phyloP scores from a whole-genome alignment of 2,329 filamentous ascomycete genomes.

The Neofusicoccum umdonicola region DNA sequence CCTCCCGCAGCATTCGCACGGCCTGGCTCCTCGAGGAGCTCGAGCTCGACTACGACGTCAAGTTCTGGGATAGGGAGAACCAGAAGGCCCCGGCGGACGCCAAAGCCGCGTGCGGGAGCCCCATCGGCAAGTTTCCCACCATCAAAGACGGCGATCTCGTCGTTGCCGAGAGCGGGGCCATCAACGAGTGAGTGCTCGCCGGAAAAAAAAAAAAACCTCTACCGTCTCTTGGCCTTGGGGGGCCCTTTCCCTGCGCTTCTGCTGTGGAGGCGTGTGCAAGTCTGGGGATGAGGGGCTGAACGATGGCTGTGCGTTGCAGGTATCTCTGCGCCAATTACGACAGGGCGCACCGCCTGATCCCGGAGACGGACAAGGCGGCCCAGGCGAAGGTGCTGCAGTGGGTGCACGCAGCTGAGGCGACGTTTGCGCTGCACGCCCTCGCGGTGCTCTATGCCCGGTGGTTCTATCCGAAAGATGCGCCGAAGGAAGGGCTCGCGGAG shows the following conservation, averaged over 20 bases:
- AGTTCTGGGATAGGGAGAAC: slow-evolving; percentile 39
- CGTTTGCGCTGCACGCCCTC: slow-evolving; percentile 46
- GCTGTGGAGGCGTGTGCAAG: too few species aligned
- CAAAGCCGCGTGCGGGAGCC: slow-evolving; percentile 40
- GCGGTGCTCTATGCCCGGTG: slow-evolving; percentile 46
- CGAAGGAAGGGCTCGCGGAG: slow-evolving; percentile 29
- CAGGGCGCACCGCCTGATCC: slow-evolving; percentile 36
- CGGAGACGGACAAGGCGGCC: slow-evolving; percentile 28
- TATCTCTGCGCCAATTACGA: slow-evolving; percentile 50
- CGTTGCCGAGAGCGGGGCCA: slow-evolving; percentile 47
- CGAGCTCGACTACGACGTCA: slow-evolving; percentile 41
- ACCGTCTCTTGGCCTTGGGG: too few species aligned
- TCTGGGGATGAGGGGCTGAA: background rate
- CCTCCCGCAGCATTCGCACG: slow-evolving; percentile 44
- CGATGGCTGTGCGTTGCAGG: slow-evolving; percentile 24
- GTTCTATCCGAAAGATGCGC: slow-evolving; percentile 36
- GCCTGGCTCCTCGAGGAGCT: slow-evolving; percentile 50
- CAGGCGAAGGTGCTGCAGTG: slow-evolving; percentile 42
- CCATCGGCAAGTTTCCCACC: slow-evolving; percentile 47
- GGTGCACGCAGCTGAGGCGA: slow-evolving; percentile 49
- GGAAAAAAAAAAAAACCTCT: too few species aligned
- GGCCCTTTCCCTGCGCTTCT: too few species aligned
- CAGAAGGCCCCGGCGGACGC: slow-evolving; percentile 43
- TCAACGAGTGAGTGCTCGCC: slow-evolving; percentile 40
- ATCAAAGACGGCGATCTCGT: slow-evolving; percentile 43